These are phyloP conservation scores for Ambrosiella xylebori DNA, from an alignment of 2,329 filamentous ascomycete species.

Conservation along the genomic window DNA sequence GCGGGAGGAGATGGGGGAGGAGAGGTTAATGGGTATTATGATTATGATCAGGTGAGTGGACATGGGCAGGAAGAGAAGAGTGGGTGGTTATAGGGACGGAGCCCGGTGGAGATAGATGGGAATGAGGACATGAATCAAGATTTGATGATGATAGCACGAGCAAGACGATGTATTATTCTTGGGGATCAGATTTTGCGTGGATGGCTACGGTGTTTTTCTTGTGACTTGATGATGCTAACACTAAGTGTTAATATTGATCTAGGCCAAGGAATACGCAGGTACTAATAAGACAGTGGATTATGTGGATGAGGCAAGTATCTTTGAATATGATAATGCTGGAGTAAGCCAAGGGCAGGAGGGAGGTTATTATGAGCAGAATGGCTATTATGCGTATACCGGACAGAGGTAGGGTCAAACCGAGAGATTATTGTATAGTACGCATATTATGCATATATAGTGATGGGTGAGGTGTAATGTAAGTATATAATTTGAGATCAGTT, in stretches of 20 bases:
- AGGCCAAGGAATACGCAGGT: background rate
- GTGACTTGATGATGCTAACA: no score
- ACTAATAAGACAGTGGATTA: background rate
- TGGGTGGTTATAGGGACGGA: background rate
- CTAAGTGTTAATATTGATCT: no score
- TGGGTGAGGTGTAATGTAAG: background rate
- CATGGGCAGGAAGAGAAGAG: background rate
- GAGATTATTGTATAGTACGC: no score
- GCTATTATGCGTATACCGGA: background rate
- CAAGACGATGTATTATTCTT: background rate
- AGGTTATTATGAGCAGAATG: background rate
- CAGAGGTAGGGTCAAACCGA: no score
- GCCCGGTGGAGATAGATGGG: background rate
- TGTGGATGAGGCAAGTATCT: background rate
- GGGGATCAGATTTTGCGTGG: background rate
- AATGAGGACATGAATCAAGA: background rate
- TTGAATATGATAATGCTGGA: background rate
- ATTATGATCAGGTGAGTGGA: slow-evolving; percentile 33
- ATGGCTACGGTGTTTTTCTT: background rate
- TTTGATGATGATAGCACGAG: background rate
- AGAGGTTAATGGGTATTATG: slow-evolving; percentile 29
- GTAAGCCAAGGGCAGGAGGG: background rate
- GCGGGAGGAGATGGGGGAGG: slow-evolving; percentile 23
- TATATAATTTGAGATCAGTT: background rate
- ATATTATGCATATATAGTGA: no score